A percentile compares a stretch with the other conserved stretches of the same genome.
Conservation (phyloP, 2,329 filamentous ascomycete species). For the Gyromitra esculenta region DNA sequence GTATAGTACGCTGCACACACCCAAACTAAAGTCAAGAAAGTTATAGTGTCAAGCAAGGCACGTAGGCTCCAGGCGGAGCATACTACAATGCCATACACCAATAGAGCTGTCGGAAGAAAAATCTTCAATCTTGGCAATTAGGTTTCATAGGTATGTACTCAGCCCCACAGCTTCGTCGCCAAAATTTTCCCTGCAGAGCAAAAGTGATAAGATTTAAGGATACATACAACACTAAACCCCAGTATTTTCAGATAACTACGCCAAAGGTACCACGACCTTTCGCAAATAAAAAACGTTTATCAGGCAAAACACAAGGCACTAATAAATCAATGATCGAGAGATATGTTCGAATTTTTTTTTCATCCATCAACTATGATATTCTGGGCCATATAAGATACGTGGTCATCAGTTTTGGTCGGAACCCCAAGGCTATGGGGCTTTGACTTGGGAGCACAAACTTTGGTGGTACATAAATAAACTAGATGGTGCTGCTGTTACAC, state of each 20-base stretch:
- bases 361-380: neutral
- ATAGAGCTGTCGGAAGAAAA: too few species aligned
- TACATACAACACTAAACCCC: neutral
- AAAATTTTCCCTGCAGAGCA: neutral
- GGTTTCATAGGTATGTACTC: conserved; percentile 1
- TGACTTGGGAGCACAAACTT: neutral
- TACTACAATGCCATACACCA: neutral
- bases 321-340: neutral
- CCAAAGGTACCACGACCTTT: neutral
- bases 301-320: neutral
- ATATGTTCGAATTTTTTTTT: neutral
- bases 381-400: neutral
- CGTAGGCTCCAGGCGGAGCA: neutral
- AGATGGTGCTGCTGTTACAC: neutral
- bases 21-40: neutral
- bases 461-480: neutral
- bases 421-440: neutral
- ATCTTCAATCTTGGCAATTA: neutral
- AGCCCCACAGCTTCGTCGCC: neutral
- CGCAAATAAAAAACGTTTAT: neutral
- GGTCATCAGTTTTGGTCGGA: neutral
- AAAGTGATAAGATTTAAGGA: too few species aligned
- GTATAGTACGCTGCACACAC: neutral
- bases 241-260: neutral
- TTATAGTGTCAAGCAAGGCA: neutral